Evolutionary conservation across 176 grass and related monocot species (phyloP).

Genomic region (Oryza punctata): DNA sequence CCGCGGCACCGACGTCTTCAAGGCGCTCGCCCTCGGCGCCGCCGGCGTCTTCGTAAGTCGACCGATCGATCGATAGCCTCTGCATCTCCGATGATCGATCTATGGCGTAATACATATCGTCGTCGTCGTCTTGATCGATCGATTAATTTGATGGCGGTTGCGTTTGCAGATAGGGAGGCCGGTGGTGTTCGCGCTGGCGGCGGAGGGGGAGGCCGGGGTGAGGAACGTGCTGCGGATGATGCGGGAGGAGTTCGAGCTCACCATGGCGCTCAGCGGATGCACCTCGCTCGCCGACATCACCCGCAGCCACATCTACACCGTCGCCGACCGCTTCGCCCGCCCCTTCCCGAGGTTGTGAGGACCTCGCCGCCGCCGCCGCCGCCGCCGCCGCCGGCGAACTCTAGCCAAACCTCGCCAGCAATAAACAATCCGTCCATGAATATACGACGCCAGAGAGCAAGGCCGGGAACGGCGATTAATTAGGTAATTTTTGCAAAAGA

Average conservation of each 20-base stretch:
- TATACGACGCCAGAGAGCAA: not conserved
- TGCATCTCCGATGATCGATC: no score
- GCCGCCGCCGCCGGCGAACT: not conserved
- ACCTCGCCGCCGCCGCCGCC: not conserved
- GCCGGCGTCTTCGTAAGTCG: constrained; percentile 78
- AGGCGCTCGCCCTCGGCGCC: constrained; percentile 87
- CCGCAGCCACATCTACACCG: constrained; percentile 69
- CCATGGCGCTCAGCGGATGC: constrained; percentile 80
- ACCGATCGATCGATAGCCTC: no score
- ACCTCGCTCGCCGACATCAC: constrained; percentile 75
- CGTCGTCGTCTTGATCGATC: no score
- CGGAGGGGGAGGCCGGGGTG: constrained; percentile 71
- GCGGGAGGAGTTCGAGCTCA: constrained; percentile 79
- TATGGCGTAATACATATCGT: no score
- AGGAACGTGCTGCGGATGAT: constrained; percentile 84
- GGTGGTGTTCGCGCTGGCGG: constrained; percentile 79
- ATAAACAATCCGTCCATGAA: not conserved
- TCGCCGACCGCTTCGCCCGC: constrained; percentile 48
- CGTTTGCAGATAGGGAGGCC: constrained; percentile 71
- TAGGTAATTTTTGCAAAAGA: not conserved
- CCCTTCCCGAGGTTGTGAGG: constrained; percentile 43
- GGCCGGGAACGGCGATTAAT: not conserved
- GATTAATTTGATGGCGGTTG: no score
- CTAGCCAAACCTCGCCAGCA: not conserved
- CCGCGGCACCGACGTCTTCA: constrained; percentile 87